Evolutionary conservation across 139 green algal genomes (phyloP), one percentile per base, ranked within the genome.

Genomic region (Edaphochlamys debaryana): DNA sequence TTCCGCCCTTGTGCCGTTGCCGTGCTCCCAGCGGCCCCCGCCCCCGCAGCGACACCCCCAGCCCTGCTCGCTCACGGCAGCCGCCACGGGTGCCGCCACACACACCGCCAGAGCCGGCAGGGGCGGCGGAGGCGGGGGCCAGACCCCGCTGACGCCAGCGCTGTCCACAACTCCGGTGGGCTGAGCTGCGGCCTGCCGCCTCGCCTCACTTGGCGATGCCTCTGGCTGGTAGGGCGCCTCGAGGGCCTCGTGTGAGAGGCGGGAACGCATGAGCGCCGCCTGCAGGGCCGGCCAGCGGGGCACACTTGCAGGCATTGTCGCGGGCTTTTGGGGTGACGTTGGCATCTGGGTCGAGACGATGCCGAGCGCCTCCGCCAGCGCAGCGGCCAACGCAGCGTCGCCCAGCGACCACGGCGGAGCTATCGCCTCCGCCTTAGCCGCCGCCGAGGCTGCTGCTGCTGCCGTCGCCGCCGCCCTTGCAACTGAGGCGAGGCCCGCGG

Each of bases 71-170:
- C 54, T 63, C 17, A 63, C 54, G 4, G 4, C 11, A 4, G 54
- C 22, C 17, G 54, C 23, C 54, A 63, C 58, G 0, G 73, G 73
- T 9, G 73, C 27, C 7, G 38, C 56, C 60, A 81, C 29, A 45
- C 74, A 81, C 30, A 81, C 60, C n/a, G 74, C 74, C 74, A 81
- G 40, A 11, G 54, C 74, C 20, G 32, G 29, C 29, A 64, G 40
- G 0, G 58, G 74, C 7, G 74, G 60, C 20, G 74, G 60, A 29
- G 74, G 74, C 56, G 52, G 73, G 29, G 62, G 56, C 60, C 41
- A 76, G 69, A 41, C 15, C 64, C 34, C 15, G 64, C 64, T 30
- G 30, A 9, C 60, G 7, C 30, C 30, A 38, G 8, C 60, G 4
- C 9, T 30, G 4, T 25, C 29, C 60, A 37, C 11, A 7, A 7